Conservation (phyloP, 2,329 filamentous ascomycete species). For the Monosporascus cannonballus region DNA sequence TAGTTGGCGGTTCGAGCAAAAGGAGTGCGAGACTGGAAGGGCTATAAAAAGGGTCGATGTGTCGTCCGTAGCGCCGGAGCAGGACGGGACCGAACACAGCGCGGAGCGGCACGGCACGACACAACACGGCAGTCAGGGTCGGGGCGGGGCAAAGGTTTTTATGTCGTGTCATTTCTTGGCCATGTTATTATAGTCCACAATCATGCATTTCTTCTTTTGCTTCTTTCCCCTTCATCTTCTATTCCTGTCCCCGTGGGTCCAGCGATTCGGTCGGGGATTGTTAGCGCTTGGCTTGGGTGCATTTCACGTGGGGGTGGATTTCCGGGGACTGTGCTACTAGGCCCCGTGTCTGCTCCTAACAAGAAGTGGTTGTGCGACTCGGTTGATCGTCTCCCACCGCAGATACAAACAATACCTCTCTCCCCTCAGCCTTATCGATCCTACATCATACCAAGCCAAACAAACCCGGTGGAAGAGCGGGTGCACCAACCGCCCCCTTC, state of each 20-base stretch:
- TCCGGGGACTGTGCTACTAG: no score
- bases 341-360: no score
- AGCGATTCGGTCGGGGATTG: constrained; percentile 2
- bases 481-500: not conserved
- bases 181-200: constrained; percentile 24
- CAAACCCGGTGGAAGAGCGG: no score
- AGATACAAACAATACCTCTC: no score
- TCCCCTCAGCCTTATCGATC: no score
- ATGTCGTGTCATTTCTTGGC: constrained; percentile 12
- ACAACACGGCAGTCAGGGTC: not conserved
- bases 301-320: no score
- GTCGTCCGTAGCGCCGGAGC: not conserved
- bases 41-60: not conserved
- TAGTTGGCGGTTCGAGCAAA: no score
- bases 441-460: no score
- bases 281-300: constrained; percentile 10
- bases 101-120: not conserved
- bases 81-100: not conserved
- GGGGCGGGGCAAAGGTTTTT: not conserved
- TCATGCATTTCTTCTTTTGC: constrained; percentile 16
- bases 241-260: constrained; percentile 13
- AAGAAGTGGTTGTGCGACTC: no score
- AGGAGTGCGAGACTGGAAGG: no score
- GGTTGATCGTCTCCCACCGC: no score
- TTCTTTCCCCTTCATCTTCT: not conserved